Evolutionary conservation across 306 rosid genomes (phyloP), one percentile per base, ranked within the genome.

Genomic region (Acacia confusa): DNA sequence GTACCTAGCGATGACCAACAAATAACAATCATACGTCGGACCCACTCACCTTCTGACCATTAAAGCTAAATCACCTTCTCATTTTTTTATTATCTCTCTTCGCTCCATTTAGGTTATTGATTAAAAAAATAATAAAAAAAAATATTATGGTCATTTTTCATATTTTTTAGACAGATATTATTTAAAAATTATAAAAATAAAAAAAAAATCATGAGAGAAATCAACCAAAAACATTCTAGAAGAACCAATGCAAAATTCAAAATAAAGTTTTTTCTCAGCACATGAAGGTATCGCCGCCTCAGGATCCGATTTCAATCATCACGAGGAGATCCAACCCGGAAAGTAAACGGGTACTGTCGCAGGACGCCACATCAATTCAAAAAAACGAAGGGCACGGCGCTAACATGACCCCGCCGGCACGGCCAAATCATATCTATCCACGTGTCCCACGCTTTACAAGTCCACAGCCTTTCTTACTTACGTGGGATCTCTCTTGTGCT

Each of bases 401-500:
- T 83, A 85, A 85, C 71, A n/a, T 69, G 73, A 77, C 75, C 70
- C 38, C 15, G 40, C 76, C 44, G 9, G 7, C 85, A 82, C 86
- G 69, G 72, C 25, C 79, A 87, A 77, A 82, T 90, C 1, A 17
- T 0, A 9, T 0, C 0, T 0, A 4, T 6, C 82, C 97, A 88
- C 93, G 90, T 85, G 89, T 69, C 84, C 10, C 43, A 8, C 69
- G 4, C 78, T 43, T 52, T 73, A 52, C 84, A 14, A 72, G 78
- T 87, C 25, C 86, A 76, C 84, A 19, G 25, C 55, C 30, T 84
- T 76, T 47, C 84, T 70, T n/a, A 76, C 89, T 75, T 85, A 74
- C 92, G 92, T 87, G 88, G 88, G 92, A 88, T 88, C 89, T 83
- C 83, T 70, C 88, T 76, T 57, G 70, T 71, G 74, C 81, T 78